Evolutionary conservation across 2,329 filamentous ascomycete genomes (phyloP).

Genomic region (Ilyonectria mors-panacis): DNA sequence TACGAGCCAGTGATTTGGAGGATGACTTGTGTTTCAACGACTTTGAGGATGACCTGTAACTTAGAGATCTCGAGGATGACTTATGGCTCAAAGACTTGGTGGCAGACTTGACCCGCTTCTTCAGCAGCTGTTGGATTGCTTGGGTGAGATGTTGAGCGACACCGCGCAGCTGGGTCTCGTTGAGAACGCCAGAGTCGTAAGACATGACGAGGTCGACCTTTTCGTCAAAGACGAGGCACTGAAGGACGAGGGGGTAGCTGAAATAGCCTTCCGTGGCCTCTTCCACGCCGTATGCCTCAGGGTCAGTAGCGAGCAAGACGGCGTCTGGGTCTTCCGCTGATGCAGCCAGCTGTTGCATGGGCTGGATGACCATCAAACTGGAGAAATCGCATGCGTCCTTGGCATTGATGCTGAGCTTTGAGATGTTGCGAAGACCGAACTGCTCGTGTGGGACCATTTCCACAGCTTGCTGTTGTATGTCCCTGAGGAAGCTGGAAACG

Average conservation of each 20-base stretch:
- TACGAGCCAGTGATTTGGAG: neutral
- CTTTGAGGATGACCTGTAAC: neutral
- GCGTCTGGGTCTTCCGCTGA: neutral
- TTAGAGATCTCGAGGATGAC: neutral
- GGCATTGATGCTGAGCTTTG: conserved; percentile 24
- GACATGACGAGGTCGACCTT: conserved; percentile 5
- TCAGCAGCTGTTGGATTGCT: conserved; percentile 4
- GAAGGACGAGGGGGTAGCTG: conserved; percentile 6
- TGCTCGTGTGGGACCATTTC: conserved; percentile 41
- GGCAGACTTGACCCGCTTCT: conserved; percentile 1
- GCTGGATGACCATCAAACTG: conserved; percentile 49
- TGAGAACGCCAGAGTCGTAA: neutral
- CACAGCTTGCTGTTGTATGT: conserved; percentile 31
- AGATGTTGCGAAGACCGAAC: conserved; percentile 41
- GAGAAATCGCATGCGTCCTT: conserved; percentile 45
- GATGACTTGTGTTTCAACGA: neutral
- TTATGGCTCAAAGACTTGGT: neutral
- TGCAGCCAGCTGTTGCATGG: neutral
- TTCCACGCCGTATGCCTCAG: neutral
- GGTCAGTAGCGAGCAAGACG: neutral
- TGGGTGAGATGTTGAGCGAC: conserved; percentile 9
- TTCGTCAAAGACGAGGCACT: neutral
- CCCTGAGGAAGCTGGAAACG: conserved; percentile 22
- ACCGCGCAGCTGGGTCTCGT: conserved; percentile 1
- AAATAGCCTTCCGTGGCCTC: conserved; percentile 8